phyloP scores from a whole-genome alignment of 73 alveolate species.

The Tetrahymena thermophila region DNA sequence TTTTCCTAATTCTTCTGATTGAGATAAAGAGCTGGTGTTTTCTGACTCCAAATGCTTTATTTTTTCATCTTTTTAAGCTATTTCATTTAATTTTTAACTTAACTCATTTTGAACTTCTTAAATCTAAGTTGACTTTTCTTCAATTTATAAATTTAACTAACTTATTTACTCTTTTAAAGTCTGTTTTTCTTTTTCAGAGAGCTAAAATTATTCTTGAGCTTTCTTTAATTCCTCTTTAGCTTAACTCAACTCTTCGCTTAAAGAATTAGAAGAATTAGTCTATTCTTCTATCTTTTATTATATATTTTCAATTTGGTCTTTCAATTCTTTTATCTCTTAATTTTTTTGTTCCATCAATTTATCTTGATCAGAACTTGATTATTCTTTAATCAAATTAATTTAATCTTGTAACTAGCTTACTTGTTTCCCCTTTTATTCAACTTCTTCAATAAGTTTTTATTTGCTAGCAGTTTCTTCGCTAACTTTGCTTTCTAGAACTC shows the following conservation, averaged over 20 bases:
- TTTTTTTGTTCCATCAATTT: not conserved
- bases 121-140: not conserved
- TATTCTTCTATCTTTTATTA: not conserved
- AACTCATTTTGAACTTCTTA: not conserved
- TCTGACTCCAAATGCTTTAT: not conserved
- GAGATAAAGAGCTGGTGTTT: not conserved
- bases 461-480: not conserved
- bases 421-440: not conserved
- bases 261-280: not conserved
- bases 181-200: not conserved
- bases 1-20: not conserved
- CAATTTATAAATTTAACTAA: not conserved
- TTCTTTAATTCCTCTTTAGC: not conserved
- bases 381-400: not conserved
- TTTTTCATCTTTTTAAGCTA: not conserved
- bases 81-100: not conserved
- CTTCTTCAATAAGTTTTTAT: not conserved
- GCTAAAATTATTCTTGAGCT: not conserved
- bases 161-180: not conserved
- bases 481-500: not conserved
- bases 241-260: not conserved
- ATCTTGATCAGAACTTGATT: not conserved
- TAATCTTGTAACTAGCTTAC: not conserved
- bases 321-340: not conserved
- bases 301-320: not conserved